Base-by-base conservation (phyloP, 768 basidiomycete species). In the Lactarius psammicola region DNA sequence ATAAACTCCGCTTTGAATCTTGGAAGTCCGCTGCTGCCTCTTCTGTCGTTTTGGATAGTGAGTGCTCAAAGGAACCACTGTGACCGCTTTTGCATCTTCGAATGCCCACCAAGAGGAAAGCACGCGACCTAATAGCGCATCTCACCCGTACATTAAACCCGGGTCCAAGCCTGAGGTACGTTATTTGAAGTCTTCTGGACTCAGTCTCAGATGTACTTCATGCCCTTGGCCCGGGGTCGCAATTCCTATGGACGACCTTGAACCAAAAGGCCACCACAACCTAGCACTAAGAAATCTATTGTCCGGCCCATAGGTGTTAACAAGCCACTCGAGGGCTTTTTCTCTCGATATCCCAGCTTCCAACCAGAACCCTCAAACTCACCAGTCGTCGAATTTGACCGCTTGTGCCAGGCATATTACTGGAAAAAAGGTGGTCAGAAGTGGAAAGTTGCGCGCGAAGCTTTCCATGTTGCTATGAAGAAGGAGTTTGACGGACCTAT, bases 401-500 rank as follows among this genome's bases (percentile, higher is more conserved):
- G 63, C 7, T 26, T 72, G 38, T 65, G 59, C 58, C 1, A 31
- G 20, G 4, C 20, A 17, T 36, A 59, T 28, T 0, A 1, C 1
- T 67, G 64, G 64, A 3, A 20, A 26, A n/a, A 31, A n/a, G 11
- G 18, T 6, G 30, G 17, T 15, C 10, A 26, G 8, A 18, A 40
- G 34, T 31, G 7, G 26, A 18, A 53, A 23, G 68, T 59, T 1
- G 69, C 59, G 59, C 40, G 31, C 42, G 1, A n/a, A 15, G 13
- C 38, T 64, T 62, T 58, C 54, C 28, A 44, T 20, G 1, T 18
- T 13, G 69, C 68, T 33, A 31, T 71, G 40, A 58, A 59, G 7
- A 31, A 7, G 49, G 65, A 72, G 15, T 72, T 73, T 56, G 67
- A 69, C 36, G n/a, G n/a, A 26, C 38, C 62, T 38, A 36, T 73